phyloP scores from a whole-genome alignment of 1,284 basidiomycete species.

The Tylopilus sp. region DNA sequence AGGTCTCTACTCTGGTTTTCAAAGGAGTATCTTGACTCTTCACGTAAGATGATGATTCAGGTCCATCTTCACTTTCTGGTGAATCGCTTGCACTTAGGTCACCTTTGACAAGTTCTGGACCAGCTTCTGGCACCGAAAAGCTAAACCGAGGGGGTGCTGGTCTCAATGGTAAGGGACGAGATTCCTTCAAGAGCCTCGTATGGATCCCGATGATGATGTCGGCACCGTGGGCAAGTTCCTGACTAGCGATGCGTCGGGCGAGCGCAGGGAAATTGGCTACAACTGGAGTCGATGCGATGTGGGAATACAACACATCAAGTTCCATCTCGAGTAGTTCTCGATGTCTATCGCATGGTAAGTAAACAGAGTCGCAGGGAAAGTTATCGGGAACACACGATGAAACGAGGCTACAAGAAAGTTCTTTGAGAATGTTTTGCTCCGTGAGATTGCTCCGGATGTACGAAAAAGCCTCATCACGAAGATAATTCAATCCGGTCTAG shows the following conservation, averaged over 20 bases:
- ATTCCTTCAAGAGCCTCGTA: slow-evolving; percentile 27
- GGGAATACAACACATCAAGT: slow-evolving; percentile 30
- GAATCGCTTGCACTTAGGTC: no score
- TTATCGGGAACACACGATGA: slow-evolving; percentile 23
- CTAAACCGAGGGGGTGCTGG: neutral
- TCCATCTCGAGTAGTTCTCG: slow-evolving; percentile 38
- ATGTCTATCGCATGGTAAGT: slow-evolving; percentile 2
- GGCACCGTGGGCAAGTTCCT: slow-evolving; percentile 33
- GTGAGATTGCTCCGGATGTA: slow-evolving; percentile 30
- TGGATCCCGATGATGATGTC: slow-evolving; percentile 35
- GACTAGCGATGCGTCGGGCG: slow-evolving; percentile 30
- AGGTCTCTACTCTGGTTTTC: no score
- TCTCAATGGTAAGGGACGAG: neutral
- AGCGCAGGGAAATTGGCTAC: slow-evolving; percentile 27
- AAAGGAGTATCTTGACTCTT: no score
- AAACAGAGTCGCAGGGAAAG: neutral
- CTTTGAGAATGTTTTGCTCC: slow-evolving; percentile 36
- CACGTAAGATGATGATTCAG: no score
- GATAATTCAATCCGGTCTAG: slow-evolving; percentile 28
- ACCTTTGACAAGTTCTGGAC: no score
- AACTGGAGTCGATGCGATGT: slow-evolving; percentile 29
- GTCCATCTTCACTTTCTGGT: no score
- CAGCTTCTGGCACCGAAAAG: neutral
- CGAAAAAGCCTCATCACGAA: slow-evolving; percentile 32
- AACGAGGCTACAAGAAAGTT: slow-evolving; percentile 32